A percentile compares a stretch with the other conserved stretches of the same genome.
These are phyloP conservation scores for Scutellaria baicalensis DNA, from an alignment of 257 asterid genomes.

Conservation along the genomic window DNA sequence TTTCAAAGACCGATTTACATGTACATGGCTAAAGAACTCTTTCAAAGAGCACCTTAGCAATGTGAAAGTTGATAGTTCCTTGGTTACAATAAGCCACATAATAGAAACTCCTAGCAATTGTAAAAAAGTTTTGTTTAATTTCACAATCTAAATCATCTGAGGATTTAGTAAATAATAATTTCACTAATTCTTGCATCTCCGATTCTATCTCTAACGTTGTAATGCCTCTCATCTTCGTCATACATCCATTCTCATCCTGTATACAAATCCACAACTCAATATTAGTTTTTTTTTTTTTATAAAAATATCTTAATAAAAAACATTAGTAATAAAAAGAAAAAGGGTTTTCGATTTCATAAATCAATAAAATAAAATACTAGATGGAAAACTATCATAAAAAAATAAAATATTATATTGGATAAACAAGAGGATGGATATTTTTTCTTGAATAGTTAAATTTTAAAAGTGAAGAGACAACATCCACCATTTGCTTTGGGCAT, in stretches of 20 bases:
- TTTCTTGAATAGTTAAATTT: no score
- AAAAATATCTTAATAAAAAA: background rate
- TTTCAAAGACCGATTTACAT: background rate
- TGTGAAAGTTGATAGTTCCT: slow-evolving; percentile 46
- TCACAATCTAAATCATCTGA: slow-evolving; percentile 26
- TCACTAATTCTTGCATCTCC: slow-evolving; percentile 51
- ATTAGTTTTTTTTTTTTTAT: no score
- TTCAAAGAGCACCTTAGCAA: slow-evolving; percentile 67
- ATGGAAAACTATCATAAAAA: no score
- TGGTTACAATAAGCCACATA: slow-evolving; percentile 48
- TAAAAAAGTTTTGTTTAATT: slow-evolving; percentile 49
- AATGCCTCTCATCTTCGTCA: slow-evolving; percentile 4
- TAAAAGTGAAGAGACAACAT: no score
- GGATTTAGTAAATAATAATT: slow-evolving; percentile 38
- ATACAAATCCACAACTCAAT: background rate
- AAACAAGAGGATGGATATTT: no score
- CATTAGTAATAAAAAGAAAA: background rate
- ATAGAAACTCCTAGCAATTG: slow-evolving; percentile 54
- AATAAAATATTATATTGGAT: no score
- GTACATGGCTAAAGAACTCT: slow-evolving; percentile 28
- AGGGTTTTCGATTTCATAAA: no score
- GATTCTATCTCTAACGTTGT: slow-evolving; percentile 33
- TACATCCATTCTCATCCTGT: slow-evolving; percentile 14
- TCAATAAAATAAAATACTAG: no score
- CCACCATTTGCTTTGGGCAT: no score